These are phyloP conservation scores for Isatis tinctoria DNA, from an alignment of 345 rosid species.

Conservation along the genomic window DNA sequence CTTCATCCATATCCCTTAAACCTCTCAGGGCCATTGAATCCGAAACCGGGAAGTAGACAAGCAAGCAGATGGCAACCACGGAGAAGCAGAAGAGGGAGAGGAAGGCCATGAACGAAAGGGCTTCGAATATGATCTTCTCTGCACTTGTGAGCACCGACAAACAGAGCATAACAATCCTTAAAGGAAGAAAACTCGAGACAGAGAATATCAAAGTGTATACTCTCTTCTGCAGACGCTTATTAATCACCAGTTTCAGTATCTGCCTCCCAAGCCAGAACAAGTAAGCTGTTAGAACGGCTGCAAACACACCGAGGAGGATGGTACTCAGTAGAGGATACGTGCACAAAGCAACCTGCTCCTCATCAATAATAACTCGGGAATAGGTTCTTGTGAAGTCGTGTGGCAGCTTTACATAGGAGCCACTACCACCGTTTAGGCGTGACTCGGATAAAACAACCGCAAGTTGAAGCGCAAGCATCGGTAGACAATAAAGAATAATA, in stretches of 20 bases:
- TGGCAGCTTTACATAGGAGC: constrained; percentile 46
- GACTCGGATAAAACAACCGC: constrained; percentile 64
- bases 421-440: constrained; percentile 45
- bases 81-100: constrained; percentile 67
- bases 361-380: constrained; percentile 23
- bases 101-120: constrained; percentile 74
- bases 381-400: constrained; percentile 60
- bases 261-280: constrained; percentile 91
- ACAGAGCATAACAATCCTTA: constrained; percentile 82
- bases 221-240: constrained; percentile 88
- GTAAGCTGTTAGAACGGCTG: constrained; percentile 58
- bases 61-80: constrained; percentile 72
- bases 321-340: constrained; percentile 89
- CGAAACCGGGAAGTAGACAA: constrained; percentile 83
- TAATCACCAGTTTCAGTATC: constrained; percentile 81
- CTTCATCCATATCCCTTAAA: constrained; percentile 50
- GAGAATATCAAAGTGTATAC: constrained; percentile 78
- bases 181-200: constrained; percentile 75
- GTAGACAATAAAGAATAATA: constrained; percentile 72
- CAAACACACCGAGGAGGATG: constrained; percentile 75
- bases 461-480: constrained; percentile 82
- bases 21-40: constrained; percentile 88
- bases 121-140: constrained; percentile 68
- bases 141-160: constrained; percentile 71
- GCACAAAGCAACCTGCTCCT: constrained; percentile 53